A percentile compares a stretch with the other conserved stretches of the same genome.
Evolutionary conservation across 2,329 filamentous ascomycete species (phyloP).

Genomic region (Botrytis medusae): DNA sequence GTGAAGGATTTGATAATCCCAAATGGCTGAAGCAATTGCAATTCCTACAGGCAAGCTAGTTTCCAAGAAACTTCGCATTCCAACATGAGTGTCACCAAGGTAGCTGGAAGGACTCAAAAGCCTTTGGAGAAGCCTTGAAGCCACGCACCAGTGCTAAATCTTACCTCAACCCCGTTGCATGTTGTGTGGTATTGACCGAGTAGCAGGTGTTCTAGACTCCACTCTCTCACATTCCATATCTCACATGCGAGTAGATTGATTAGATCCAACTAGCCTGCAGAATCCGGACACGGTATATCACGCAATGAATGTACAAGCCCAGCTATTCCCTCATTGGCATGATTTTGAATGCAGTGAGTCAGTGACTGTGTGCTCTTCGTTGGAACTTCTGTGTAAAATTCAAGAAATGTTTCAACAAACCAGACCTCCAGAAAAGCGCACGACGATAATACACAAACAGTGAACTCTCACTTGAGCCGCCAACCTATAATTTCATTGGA

Average conservation of each 20-base stretch:
- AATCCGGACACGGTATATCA: conserved; percentile 1
- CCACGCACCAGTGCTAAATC: background rate
- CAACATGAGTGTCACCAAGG: background rate
- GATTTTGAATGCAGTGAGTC: background rate
- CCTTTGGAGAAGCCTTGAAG: background rate
- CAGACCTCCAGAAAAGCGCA: background rate
- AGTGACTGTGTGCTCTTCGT: background rate
- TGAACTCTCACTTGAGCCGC: conserved; percentile 7
- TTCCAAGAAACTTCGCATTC: background rate
- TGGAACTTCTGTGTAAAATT: background rate
- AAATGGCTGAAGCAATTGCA: background rate
- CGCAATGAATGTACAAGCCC: background rate
- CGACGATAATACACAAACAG: background rate
- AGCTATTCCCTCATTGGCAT: background rate
- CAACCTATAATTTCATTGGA: conserved; percentile 9
- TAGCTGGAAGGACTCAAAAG: background rate
- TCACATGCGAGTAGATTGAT: conserved; percentile 5
- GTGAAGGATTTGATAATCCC: background rate
- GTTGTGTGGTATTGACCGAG: background rate
- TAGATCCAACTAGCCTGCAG: conserved; percentile 6
- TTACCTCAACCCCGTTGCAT: background rate
- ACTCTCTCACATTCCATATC: background rate
- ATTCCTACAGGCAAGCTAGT: background rate
- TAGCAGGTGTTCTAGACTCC: background rate
- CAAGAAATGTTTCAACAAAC: background rate